Evolutionary conservation across 306 rosid genomes (phyloP).

Genomic region (Prunus mume): DNA sequence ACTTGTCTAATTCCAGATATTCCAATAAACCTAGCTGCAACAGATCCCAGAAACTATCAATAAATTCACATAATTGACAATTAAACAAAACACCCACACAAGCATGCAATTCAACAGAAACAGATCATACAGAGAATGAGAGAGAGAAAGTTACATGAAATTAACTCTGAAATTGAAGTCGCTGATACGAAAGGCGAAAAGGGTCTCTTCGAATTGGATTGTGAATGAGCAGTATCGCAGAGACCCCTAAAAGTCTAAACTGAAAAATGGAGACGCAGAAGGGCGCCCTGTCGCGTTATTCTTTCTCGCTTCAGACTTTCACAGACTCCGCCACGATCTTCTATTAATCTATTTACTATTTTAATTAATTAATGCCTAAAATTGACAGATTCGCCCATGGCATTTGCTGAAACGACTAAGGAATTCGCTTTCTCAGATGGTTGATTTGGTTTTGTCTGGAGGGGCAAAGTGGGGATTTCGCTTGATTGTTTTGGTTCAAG

Average conservation of each 20-base stretch:
- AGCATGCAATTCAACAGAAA: background rate
- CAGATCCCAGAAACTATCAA: background rate
- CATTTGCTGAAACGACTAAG: background rate
- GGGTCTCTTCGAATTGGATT: conserved; percentile 12
- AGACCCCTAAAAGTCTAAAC: conserved; percentile 3
- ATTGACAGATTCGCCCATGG: background rate
- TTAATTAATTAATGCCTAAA: background rate
- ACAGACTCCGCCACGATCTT: background rate
- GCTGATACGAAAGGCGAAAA: background rate
- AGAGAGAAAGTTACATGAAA: background rate
- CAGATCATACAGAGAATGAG: background rate
- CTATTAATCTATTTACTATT: background rate
- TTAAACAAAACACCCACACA: background rate
- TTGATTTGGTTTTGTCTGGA: background rate
- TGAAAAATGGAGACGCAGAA: background rate
- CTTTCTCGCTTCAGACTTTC: background rate
- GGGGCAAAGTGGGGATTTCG: background rate
- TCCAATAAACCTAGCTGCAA: background rate
- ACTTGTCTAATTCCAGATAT: background rate
- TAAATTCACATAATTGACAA: background rate
- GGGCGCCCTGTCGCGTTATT: background rate
- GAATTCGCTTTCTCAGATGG: background rate
- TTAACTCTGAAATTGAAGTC: background rate
- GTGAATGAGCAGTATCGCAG: background rate
- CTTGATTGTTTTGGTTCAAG: background rate